phyloP scores from a whole-genome alignment of 2,329 filamentous ascomycete species.

The Lachnellula occidentalis region DNA sequence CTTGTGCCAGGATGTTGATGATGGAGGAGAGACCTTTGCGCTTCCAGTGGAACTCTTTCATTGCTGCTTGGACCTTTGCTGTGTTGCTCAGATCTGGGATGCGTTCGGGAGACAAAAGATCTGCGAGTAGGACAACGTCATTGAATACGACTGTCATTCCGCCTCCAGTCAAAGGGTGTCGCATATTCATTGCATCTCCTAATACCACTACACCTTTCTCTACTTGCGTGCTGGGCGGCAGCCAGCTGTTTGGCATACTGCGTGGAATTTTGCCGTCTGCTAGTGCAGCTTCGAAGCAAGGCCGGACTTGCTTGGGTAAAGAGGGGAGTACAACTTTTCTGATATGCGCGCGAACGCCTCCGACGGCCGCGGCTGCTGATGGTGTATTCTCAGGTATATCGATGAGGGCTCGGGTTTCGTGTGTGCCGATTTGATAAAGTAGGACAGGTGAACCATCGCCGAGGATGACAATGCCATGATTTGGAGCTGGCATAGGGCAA shows the following conservation, averaged over 20 bases:
- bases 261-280: constrained; percentile 69
- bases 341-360: constrained; percentile 83
- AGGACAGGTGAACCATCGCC: constrained; percentile 73
- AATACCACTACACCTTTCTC: constrained; percentile 72
- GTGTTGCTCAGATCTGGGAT: constrained; percentile 68
- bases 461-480: constrained; percentile 85
- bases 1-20: constrained; percentile 97
- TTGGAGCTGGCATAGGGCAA: constrained; percentile 66
- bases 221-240: constrained; percentile 70
- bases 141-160: constrained; percentile 98
- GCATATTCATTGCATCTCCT: constrained; percentile 97
- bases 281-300: constrained; percentile 70
- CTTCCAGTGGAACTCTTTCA: constrained; percentile 77
- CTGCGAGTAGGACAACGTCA: constrained; percentile 74
- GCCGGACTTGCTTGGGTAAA: constrained; percentile 65
- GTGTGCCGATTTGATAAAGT: constrained; percentile 93
- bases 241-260: constrained; percentile 93
- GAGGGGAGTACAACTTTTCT: constrained; percentile 71
- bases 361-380: constrained; percentile 64
- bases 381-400: constrained; percentile 78
- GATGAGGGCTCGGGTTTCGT: constrained; percentile 85
- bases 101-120: constrained; percentile 63
- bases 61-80: constrained; percentile 53
- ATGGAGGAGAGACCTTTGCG: constrained; percentile 78
- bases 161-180: constrained; percentile 93